Base-by-base conservation (phyloP, 1,284 basidiomycete species). In the Ceratobasidium sp. region DNA sequence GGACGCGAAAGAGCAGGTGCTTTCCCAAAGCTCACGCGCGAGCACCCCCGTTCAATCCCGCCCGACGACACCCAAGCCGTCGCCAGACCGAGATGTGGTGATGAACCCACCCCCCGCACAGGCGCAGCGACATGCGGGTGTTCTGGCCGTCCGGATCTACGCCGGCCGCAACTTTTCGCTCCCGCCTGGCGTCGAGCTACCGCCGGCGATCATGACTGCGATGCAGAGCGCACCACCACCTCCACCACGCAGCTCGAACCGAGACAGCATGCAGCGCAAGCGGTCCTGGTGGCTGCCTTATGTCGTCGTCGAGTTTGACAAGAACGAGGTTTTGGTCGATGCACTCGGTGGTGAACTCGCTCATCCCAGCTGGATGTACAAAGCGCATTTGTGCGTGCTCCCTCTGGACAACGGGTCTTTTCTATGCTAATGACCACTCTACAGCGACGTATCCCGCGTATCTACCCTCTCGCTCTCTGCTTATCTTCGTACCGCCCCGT, bases 221-320 rank as follows among this genome's bases (percentile, higher is more conserved):
- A 85, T 97, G 46, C 88, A 86, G 76, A 85, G 82, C 10, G 73
- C 43, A 59, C 81, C 84, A 0, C 80, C 84, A 1, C 84, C 89
- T 64, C 83, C 82, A 43, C 87, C 87, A 1, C 84, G 85, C 1
- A 72, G 75, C 10, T 77, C 74, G 78, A 92, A 93, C 79, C 87
- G 93, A 55, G 94, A 96, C 77, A 93, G 91, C 78, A 83, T 96
- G 80, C 94, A 96, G 79, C 86, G 96, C 76, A 93, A 91, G 80
- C 92, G 94, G 74, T 89, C 89, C 80, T 97, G 95, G 95, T 98
- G 94, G 94, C 85, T 99, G 39, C 97, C 97, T 26, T 99, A 98
- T 78, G 91, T 97, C 80, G 96, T 97, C 46, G 89, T 98, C 76
- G 96, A 98, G 82, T 99, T 98, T 84, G 97, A 99, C 86, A 98